Percentiles rank a stretch among this genome's conserved stretches.
Evolutionary conservation across 2,329 filamentous ascomycete species (phyloP).

Genomic region (Erysiphe pulchra): DNA sequence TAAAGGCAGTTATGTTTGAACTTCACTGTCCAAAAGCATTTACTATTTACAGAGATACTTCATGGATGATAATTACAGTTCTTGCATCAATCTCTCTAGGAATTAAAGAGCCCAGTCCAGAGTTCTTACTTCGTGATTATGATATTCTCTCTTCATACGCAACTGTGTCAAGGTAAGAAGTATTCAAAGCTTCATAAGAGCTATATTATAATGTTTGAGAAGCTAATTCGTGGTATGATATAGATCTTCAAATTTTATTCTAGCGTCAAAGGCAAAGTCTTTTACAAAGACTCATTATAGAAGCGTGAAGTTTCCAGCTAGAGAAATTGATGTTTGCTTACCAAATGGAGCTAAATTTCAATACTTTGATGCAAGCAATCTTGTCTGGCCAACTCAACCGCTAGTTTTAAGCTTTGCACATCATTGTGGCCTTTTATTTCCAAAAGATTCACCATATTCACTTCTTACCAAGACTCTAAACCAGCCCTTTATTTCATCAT

Average conservation of each 20-base stretch:
- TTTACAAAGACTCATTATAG: slow-evolving; percentile 13
- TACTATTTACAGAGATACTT: slow-evolving; percentile 22
- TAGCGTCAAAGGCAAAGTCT: slow-evolving; percentile 12
- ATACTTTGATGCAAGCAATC: slow-evolving; percentile 9
- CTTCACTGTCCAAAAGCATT: slow-evolving; percentile 19
- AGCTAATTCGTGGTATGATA: background rate
- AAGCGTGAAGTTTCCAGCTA: slow-evolving; percentile 9
- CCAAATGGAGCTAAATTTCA: slow-evolving; percentile 9
- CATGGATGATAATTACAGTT: slow-evolving; percentile 20
- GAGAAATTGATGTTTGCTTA: slow-evolving; percentile 7
- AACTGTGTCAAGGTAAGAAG: background rate
- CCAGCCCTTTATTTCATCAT: slow-evolving; percentile 13
- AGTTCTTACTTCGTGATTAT: background rate
- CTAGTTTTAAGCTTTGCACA: slow-evolving; percentile 12
- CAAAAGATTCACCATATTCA: slow-evolving; percentile 10
- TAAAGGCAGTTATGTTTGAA: slow-evolving; percentile 24
- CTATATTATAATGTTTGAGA: background rate
- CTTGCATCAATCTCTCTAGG: slow-evolving; percentile 6
- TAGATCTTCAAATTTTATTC: slow-evolving; percentile 4
- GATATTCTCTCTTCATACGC: background rate
- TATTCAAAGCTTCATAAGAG: background rate
- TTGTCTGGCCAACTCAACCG: background rate
- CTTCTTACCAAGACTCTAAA: slow-evolving; percentile 3
- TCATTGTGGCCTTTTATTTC: slow-evolving; percentile 14
- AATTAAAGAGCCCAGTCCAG: background rate